Evolutionary conservation across 2,329 filamentous ascomycete species (phyloP).

Genomic region (Canariomyces notabilis): DNA sequence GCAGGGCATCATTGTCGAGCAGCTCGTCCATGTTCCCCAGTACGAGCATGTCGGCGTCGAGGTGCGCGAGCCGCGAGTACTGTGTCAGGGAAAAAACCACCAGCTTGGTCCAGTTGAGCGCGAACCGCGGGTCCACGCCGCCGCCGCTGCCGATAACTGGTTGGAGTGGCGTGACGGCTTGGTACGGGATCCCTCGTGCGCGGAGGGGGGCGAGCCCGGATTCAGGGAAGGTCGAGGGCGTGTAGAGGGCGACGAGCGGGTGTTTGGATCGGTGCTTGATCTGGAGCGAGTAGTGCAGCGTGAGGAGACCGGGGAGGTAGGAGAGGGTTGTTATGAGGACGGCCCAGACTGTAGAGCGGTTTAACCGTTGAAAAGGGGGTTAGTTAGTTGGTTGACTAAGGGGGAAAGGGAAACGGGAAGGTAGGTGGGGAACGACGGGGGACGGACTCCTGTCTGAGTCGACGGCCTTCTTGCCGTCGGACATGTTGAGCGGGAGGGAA

Average conservation of each 20-base stretch:
- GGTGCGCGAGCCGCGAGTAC: conserved; percentile 74
- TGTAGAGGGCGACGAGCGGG: conserved; percentile 78
- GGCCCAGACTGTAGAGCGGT: conserved; percentile 75
- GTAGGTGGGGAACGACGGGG: background rate
- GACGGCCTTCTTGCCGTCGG: conserved; percentile 28
- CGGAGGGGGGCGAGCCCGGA: conserved; percentile 65
- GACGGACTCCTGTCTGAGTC: conserved; percentile 37
- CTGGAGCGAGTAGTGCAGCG: conserved; percentile 72
- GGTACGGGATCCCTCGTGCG: conserved; percentile 62
- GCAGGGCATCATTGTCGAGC: conserved; percentile 53
- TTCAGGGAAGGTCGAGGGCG: conserved; percentile 61
- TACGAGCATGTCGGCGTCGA: conserved; percentile 86
- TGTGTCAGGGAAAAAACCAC: conserved; percentile 70
- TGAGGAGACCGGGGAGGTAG: conserved; percentile 78
- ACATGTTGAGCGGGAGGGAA: conserved; percentile 11
- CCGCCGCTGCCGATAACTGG: conserved; percentile 55
- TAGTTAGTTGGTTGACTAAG: background rate
- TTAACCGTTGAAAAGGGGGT: no score
- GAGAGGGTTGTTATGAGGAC: conserved; percentile 78
- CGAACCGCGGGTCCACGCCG: conserved; percentile 74
- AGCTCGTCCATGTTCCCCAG: conserved; percentile 85
- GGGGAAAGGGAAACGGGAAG: background rate
- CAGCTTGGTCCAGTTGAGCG: conserved; percentile 87
- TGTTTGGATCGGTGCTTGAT: conserved; percentile 57
- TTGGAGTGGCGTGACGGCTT: conserved; percentile 67